Percentiles rank a stretch among this genome's conserved stretches.
Conservation (phyloP, 23 red algal genomes). For the Gracilaria gracilis region DNA sequence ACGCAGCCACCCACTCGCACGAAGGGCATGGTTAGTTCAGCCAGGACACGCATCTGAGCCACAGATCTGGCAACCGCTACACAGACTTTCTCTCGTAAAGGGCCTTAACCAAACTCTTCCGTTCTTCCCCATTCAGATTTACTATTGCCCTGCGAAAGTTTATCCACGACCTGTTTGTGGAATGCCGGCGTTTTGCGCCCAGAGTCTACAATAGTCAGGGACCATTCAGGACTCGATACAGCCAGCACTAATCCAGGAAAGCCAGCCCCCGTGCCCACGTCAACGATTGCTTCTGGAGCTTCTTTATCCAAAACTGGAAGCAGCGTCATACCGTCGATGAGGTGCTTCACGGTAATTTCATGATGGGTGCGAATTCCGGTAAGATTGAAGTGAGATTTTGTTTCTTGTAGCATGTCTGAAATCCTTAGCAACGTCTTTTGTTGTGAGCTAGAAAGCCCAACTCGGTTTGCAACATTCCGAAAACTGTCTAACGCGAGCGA, state of each 20-base stretch:
- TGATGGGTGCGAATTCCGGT: conserved; percentile 81
- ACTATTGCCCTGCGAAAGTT: conserved; percentile 75
- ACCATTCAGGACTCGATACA: conserved; percentile 74
- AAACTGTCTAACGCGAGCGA: not conserved
- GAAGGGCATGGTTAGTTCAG: conserved; percentile 81
- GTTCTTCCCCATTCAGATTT: conserved; percentile 74
- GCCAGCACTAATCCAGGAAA: conserved; percentile 90
- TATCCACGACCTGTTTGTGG: conserved; percentile 41
- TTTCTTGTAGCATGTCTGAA: not conserved
- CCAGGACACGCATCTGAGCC: conserved; percentile 73
- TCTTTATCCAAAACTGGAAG: conserved; percentile 68
- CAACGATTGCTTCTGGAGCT: conserved; percentile 60
- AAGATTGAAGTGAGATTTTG: conserved; percentile 69
- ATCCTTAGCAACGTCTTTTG: conserved; percentile 4
- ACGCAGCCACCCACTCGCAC: conserved; percentile 78
- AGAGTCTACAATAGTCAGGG: conserved; percentile 78
- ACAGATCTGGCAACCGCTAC: conserved; percentile 79
- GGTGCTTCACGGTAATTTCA: conserved; percentile 67
- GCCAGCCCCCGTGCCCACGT: conserved; percentile 89
- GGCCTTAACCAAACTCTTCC: conserved; percentile 45
- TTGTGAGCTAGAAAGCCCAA: conserved; percentile 8
- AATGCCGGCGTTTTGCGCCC: conserved; percentile 80
- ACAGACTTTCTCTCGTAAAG: conserved; percentile 70
- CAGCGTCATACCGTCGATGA: conserved; percentile 73
- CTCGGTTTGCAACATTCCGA: conserved; percentile 11